Evolutionary conservation across 345 rosid species (phyloP).

Genomic region (Gossypium sturtianum): DNA sequence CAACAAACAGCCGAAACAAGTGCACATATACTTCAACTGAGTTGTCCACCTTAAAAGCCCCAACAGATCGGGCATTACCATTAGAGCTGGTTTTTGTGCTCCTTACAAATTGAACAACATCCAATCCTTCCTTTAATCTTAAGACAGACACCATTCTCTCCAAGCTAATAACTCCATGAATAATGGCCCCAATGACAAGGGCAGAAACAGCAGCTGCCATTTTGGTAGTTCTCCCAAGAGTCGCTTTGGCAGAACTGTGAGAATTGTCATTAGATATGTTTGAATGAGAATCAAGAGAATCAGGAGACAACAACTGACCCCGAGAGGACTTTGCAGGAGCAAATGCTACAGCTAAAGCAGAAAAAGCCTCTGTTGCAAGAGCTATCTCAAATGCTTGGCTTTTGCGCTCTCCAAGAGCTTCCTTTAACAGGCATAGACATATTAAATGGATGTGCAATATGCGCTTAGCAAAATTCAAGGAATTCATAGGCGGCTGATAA

Average conservation of each 20-base stretch:
- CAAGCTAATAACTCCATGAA: conserved; percentile 86
- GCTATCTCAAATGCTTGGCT: conserved; percentile 94
- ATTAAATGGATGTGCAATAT: conserved; percentile 73
- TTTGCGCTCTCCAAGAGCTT: conserved; percentile 97
- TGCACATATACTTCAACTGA: conserved; percentile 69
- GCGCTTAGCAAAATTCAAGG: conserved; percentile 54
- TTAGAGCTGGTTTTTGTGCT: conserved; percentile 66
- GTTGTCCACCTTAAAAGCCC: conserved; percentile 58
- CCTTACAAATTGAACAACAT: conserved; percentile 77
- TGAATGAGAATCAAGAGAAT: conserved; percentile 52
- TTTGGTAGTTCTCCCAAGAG: conserved; percentile 51
- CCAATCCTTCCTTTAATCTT: conserved; percentile 79
- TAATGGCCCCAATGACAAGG: conserved; percentile 71
- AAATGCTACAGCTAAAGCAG: conserved; percentile 61
- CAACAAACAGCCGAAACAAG: conserved; percentile 90
- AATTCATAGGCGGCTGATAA: conserved; percentile 40
- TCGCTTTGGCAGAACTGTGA: conserved; percentile 40
- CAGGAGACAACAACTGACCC: conserved; percentile 66
- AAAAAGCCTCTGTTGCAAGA: conserved; percentile 83
- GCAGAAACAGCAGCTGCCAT: conserved; percentile 78
- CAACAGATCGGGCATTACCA: conserved; percentile 67
- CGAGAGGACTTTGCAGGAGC: conserved; percentile 80
- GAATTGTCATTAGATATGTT: conserved; percentile 39
- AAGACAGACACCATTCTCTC: conserved; percentile 87
- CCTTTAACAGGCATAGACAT: conserved; percentile 79